Conservation (phyloP, 331 rosid genomes). For the Rhamnella rubrinervis region DNA sequence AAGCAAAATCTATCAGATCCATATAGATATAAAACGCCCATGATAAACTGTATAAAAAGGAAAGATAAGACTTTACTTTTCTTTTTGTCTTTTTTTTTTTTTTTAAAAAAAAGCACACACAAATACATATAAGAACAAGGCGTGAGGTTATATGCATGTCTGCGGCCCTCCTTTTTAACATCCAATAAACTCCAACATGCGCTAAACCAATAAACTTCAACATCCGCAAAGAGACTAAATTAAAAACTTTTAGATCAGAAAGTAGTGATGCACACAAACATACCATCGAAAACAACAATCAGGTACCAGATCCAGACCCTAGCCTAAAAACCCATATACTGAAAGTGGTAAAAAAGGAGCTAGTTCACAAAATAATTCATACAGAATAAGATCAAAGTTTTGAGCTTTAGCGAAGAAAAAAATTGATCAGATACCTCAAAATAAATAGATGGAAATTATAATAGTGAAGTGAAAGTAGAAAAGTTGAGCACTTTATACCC, state of each 20-base stretch:
- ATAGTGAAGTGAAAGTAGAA: neutral
- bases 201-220: neutral
- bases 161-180: neutral
- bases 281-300: neutral
- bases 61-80: no score
- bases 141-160: neutral
- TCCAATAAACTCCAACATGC: neutral
- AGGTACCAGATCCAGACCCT: conserved; percentile 4
- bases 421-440: no score
- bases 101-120: neutral
- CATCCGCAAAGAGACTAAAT: neutral
- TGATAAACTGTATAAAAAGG: neutral
- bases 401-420: no score
- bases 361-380: neutral
- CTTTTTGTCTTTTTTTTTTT: no score
- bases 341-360: neutral
- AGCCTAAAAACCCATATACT: neutral
- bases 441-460: neutral
- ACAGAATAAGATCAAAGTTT: no score
- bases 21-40: neutral
- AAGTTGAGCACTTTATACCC: conserved; percentile 28
- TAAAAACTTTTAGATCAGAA: neutral
- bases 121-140: neutral
- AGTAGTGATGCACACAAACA: neutral
- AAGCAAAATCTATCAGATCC: neutral